Conservation (phyloP, 2,329 filamentous ascomycete species). For the Emydomyces testavorans region DNA sequence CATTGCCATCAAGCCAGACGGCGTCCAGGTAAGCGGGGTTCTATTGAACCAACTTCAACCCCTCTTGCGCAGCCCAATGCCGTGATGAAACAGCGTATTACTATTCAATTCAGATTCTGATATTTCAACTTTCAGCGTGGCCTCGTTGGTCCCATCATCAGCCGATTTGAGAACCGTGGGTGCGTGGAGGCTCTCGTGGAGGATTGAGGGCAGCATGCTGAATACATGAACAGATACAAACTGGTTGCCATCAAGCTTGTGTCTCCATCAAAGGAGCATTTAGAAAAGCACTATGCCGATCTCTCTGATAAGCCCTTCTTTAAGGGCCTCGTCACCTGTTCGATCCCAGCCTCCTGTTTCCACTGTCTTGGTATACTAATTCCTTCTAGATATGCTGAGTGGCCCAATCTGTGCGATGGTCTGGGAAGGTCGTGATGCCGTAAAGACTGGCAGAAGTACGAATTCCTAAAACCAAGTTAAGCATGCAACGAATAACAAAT, state of each 20-base stretch:
- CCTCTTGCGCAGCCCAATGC: not conserved
- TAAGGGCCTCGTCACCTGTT: constrained; percentile 83
- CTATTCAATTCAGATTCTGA: constrained; percentile 18
- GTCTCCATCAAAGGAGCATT: constrained; percentile 80
- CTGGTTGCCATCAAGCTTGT: constrained; percentile 94
- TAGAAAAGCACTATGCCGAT: constrained; percentile 96
- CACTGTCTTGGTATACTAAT: constrained; percentile 3
- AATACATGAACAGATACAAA: constrained; percentile 62
- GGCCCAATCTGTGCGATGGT: constrained; percentile 98
- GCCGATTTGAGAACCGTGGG: constrained; percentile 94
- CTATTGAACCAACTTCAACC: not conserved
- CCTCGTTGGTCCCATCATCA: constrained; percentile 94
- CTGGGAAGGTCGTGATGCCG: constrained; percentile 97
- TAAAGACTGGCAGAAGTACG: constrained; percentile 92
- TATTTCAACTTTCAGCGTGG: constrained; percentile 57
- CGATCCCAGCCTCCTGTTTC: constrained; percentile 27
- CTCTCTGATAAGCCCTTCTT: constrained; percentile 92
- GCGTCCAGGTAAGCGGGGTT: constrained; percentile 70
- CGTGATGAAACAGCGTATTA: not conserved
- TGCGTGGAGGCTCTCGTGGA: constrained; percentile 35
- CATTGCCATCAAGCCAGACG: constrained; percentile 99
- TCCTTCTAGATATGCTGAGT: constrained; percentile 71
- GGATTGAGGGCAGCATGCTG: constrained; percentile 8
- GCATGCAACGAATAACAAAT: constrained; percentile 16
- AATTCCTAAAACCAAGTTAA: constrained; percentile 18